Evolutionary conservation across 2,329 filamentous ascomycete species (phyloP).

Genomic region (Clathrospora elynae): DNA sequence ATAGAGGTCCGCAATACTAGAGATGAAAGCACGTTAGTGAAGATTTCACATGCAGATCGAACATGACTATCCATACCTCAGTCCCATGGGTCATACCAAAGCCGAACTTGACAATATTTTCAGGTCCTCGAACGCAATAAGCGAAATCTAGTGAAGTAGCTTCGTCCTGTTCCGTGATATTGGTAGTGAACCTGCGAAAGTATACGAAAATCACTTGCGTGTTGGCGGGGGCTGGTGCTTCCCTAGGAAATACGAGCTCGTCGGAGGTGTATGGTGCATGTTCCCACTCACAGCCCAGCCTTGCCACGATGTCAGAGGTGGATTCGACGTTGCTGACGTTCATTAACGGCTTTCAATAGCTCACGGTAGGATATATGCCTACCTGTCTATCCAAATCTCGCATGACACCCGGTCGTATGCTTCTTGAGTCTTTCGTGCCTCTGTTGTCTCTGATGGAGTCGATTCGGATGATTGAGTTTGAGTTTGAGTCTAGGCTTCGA

Average conservation of each 20-base stretch:
- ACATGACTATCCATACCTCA: too few relatives aligned
- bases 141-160: conserved; percentile 21
- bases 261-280: conserved; percentile 11
- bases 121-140: conserved; percentile 24
- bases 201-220: conserved; percentile 20
- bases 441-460: conserved; percentile 1
- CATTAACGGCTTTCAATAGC: too few relatives aligned
- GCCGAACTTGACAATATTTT: conserved; percentile 18
- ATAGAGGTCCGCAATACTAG: too few relatives aligned
- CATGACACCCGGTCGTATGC: conserved; percentile 9
- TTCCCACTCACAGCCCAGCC: conserved; percentile 8
- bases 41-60: too few relatives aligned
- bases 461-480: too few relatives aligned
- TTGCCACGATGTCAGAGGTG: background rate
- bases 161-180: too few relatives aligned
- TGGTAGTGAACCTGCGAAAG: conserved; percentile 28
- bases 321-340: background rate
- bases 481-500: background rate
- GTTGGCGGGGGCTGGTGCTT: background rate
- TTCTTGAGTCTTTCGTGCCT: conserved; percentile 9
- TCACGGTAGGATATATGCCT: too few relatives aligned
- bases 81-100: conserved; percentile 8
- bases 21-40: too few relatives aligned
- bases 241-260: conserved; percentile 2
- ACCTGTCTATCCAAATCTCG: conserved; percentile 15